These are phyloP conservation scores for Golovinomyces cichoracearum DNA, from an alignment of 2,329 filamentous ascomycete genomes.

Conservation along the genomic window DNA sequence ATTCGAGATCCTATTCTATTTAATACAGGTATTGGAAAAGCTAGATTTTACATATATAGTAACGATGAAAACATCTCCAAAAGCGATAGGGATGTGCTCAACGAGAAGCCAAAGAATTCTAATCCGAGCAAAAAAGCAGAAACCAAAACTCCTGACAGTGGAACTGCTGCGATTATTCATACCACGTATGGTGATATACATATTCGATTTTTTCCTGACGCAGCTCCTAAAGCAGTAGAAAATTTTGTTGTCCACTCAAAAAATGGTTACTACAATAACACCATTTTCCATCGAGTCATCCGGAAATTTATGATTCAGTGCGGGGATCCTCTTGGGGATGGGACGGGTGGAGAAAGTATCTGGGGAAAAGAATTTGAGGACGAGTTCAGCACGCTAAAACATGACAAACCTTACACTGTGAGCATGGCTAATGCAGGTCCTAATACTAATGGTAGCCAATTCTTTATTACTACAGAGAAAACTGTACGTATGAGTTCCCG, in stretches of 20 bases:
- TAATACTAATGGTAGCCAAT: conserved; percentile 86
- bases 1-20: conserved; percentile 71
- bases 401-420: conserved; percentile 88
- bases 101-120: conserved; percentile 59
- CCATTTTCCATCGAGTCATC: conserved; percentile 92
- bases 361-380: conserved; percentile 86
- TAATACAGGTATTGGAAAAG: conserved; percentile 59
- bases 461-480: conserved; percentile 96
- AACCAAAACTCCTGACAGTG: conserved; percentile 42
- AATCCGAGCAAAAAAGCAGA: conserved; percentile 27
- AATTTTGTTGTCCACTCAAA: conserved; percentile 87
- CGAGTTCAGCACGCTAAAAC: conserved; percentile 71
- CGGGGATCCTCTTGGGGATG: conserved; percentile 67
- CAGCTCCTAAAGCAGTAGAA: conserved; percentile 81
- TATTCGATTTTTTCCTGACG: conserved; percentile 73
- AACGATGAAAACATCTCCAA: conserved; percentile 68
- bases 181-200: conserved; percentile 88
- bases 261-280: conserved; percentile 86
- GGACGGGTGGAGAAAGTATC: conserved; percentile 72
- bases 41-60: conserved; percentile 94
- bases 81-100: conserved; percentile 69
- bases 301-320: conserved; percentile 93
- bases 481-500: conserved; percentile 31
- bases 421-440: conserved; percentile 96
- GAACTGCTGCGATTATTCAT: conserved; percentile 61